Evolutionary conservation across 108 stramenopile genomes (phyloP).

Genomic region (Stephanodiscus minutulus): DNA sequence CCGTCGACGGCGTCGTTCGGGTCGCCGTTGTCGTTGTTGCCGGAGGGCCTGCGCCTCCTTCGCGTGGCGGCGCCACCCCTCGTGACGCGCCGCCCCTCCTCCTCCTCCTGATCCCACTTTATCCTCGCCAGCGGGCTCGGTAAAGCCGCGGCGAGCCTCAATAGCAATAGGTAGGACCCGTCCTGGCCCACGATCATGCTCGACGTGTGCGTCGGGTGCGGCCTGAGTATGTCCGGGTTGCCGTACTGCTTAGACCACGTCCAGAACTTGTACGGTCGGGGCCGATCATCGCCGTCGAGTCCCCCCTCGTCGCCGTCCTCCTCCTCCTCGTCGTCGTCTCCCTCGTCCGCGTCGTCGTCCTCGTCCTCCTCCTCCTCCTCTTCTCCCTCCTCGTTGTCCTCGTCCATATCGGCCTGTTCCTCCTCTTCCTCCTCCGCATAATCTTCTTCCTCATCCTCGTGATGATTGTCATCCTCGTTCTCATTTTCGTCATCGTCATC

Average conservation of each 20-base stretch:
- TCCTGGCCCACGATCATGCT: constrained; percentile 52
- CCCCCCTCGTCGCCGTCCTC: constrained; percentile 8
- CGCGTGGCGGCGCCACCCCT: constrained; percentile 11
- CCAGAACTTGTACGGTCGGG: constrained; percentile 45
- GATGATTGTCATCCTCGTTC: constrained; percentile 4
- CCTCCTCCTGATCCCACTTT: constrained; percentile 51
- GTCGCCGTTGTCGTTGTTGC: constrained; percentile 14
- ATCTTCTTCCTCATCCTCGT: constrained; percentile 18
- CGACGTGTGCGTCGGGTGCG: constrained; percentile 41
- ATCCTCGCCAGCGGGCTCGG: constrained; percentile 44
- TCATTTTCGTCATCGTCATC: constrained; percentile 5
- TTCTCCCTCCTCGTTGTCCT: constrained; percentile 21
- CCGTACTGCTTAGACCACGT: constrained; percentile 49
- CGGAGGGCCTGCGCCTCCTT: not conserved
- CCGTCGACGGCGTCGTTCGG: constrained; percentile 7
- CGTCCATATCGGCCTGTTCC: constrained; percentile 28
- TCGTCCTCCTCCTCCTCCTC: not conserved
- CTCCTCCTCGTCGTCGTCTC: not conserved
- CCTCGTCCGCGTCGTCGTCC: not conserved
- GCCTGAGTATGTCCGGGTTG: constrained; percentile 41
- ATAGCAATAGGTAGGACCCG: constrained; percentile 38
- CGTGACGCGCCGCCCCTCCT: constrained; percentile 41
- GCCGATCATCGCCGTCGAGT: constrained; percentile 20
- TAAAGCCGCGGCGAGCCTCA: constrained; percentile 42
- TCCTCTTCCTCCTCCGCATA: constrained; percentile 26